Base-by-base conservation (phyloP, 208 protist genomes). In the Herpetomonas samuelpessoai region DNA sequence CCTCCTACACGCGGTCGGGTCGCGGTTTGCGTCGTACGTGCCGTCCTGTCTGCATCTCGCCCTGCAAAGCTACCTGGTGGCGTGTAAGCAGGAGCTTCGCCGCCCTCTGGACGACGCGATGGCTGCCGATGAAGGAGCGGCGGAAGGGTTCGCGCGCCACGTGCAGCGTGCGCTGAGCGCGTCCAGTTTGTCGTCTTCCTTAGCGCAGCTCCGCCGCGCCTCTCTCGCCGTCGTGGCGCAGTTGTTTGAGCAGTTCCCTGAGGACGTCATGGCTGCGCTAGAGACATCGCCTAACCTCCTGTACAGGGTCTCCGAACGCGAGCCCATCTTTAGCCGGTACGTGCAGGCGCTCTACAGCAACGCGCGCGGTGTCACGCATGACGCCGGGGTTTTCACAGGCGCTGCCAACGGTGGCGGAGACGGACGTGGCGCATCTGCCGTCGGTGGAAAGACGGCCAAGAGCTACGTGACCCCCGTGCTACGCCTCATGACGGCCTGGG, bases 181-280 rank as follows among this genome's bases (percentile, higher is more conserved):
- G 27, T 74, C 67, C 48, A 31, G 60, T 12, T 38, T 95, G 12
- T 82, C 83, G 31, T 53, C 74, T 21, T 46, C 75, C 19, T 39
- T 88, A n/a, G 57, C 76, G 39, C 53, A 77, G 47, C 62, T 92
- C 25, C 84, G 88, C 47, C 80, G 81, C 22, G 53, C 55, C 27
- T 54, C 83, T 38, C 44, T 84, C 21, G 50, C 56, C 3, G 68
- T 91, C 35, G 81, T 89, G 30, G 70, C 76, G 25, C 63, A 76
- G 46, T 61, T 95, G n/a, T 85, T 73, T 29, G 88, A 95, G 67
- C 83, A 91, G 53, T 92, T 95, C 62, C 88, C 88, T 1, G 73
- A 62, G 39, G 77, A 91, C 38, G 58, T 77, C 29, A 86, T 90
- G 72, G 60, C 31, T 0, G 67, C 76, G 3, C 52, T 88, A 21